Evolutionary conservation across 805 yeast genomes (phyloP).

Genomic region (Candida oleophila): DNA sequence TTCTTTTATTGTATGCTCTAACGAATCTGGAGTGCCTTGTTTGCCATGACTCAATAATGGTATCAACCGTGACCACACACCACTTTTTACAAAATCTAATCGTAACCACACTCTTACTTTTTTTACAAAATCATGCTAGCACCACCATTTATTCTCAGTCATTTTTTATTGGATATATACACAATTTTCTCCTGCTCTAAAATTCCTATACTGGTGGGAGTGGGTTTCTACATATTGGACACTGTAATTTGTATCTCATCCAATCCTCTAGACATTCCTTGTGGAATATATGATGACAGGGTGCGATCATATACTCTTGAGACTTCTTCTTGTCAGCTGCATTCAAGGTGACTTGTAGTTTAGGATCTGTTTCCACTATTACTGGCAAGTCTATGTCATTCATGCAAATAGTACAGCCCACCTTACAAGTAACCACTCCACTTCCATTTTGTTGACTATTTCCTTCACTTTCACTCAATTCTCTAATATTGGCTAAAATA

Average conservation of each 20-base stretch:
- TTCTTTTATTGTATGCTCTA: too few relatives aligned
- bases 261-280: conserved; percentile 84
- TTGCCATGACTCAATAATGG: too few relatives aligned
- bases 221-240: conserved; percentile 88
- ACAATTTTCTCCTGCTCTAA: conserved; percentile 8
- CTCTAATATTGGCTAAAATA: conserved; percentile 36
- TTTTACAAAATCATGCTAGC: too few relatives aligned
- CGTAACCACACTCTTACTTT: too few relatives aligned
- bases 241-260: conserved; percentile 91
- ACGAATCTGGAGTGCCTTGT: too few relatives aligned
- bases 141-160: too few relatives aligned
- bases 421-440: conserved; percentile 40
- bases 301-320: conserved; percentile 76
- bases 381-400: conserved; percentile 63
- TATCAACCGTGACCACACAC: too few relatives aligned
- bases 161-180: too few relatives aligned
- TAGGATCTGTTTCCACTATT: conserved; percentile 14
- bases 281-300: conserved; percentile 89
- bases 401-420: conserved; percentile 93
- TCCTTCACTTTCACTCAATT: conserved; percentile 13
- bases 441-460: conserved; percentile 12
- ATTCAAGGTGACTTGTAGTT: conserved; percentile 12
- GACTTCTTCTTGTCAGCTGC: conserved; percentile 17
- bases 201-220: conserved; percentile 84
- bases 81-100: too few relatives aligned